phyloP scores from a whole-genome alignment of 345 rosid genomes.

The Toxicodendron radicans region DNA sequence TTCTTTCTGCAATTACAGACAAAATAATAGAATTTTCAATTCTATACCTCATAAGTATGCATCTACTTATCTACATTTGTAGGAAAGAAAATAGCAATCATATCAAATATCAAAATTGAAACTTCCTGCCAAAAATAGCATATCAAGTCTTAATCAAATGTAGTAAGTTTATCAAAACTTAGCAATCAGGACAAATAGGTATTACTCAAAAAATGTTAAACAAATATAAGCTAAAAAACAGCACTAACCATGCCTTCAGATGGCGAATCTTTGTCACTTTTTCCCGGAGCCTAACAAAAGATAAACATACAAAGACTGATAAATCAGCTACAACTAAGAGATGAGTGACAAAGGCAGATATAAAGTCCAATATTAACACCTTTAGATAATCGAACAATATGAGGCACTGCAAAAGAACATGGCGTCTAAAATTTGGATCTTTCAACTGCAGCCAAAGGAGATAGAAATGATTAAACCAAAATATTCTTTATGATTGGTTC shows the following conservation, averaged over 20 bases:
- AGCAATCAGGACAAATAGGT: background rate
- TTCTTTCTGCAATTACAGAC: slow-evolving; percentile 62
- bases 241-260: slow-evolving; percentile 94
- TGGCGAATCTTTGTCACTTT: slow-evolving; percentile 87
- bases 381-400: slow-evolving; percentile 87
- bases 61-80: background rate
- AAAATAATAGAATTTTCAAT: background rate
- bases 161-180: background rate
- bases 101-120: slow-evolving; percentile 4
- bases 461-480: slow-evolving; percentile 19
- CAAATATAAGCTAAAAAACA: background rate
- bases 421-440: slow-evolving; percentile 97
- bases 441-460: slow-evolving; percentile 59
- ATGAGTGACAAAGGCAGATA: slow-evolving; percentile 11
- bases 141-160: background rate
- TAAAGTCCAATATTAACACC: slow-evolving; percentile 42
- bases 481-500: slow-evolving; percentile 8
- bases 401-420: slow-evolving; percentile 96
- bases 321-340: slow-evolving; percentile 11
- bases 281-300: slow-evolving; percentile 74
- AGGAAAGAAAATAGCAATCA: background rate
- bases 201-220: background rate
- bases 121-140: background rate
- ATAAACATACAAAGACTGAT: background rate
- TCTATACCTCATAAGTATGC: background rate